phyloP scores from a whole-genome alignment of 495 filamentous ascomycete species.

The Bacidia gigantensis region DNA sequence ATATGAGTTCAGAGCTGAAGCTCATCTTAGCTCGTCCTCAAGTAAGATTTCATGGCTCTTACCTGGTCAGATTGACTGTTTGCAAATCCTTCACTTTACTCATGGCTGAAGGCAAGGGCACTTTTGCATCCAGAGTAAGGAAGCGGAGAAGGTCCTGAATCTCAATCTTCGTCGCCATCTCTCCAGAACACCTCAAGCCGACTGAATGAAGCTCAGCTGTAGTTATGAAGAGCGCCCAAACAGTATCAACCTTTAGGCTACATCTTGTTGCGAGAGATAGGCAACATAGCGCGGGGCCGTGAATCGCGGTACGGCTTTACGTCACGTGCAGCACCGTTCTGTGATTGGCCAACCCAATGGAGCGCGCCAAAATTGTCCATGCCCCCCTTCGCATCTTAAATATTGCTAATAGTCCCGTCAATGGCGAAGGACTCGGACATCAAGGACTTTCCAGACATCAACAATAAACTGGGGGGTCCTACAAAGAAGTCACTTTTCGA shows the following conservation, averaged over 20 bases:
- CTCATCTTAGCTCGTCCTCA: slow-evolving; percentile 1
- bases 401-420: no score
- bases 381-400: no score
- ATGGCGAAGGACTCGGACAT: slow-evolving; percentile 35
- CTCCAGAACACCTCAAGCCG: background rate
- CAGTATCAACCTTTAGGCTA: background rate
- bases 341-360: no score
- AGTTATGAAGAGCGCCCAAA: background rate
- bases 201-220: background rate
- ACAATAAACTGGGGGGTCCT: slow-evolving; percentile 69
- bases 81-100: slow-evolving; percentile 54
- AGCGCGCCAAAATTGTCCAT: no score
- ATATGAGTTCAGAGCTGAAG: slow-evolving; percentile 39
- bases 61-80: slow-evolving; percentile 47
- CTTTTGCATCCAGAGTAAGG: slow-evolving; percentile 57
- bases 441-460: slow-evolving; percentile 69
- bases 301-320: no score
- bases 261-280: no score
- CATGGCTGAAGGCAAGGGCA: slow-evolving; percentile 58
- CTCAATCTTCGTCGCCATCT: slow-evolving; percentile 30
- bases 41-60: slow-evolving; percentile 4
- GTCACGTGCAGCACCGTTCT: no score
- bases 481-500: slow-evolving; percentile 86
- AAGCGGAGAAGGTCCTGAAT: slow-evolving; percentile 64
- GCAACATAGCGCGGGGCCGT: no score